phyloP scores from a whole-genome alignment of 1,284 basidiomycete genomes.

The Abortiporus biennis region DNA sequence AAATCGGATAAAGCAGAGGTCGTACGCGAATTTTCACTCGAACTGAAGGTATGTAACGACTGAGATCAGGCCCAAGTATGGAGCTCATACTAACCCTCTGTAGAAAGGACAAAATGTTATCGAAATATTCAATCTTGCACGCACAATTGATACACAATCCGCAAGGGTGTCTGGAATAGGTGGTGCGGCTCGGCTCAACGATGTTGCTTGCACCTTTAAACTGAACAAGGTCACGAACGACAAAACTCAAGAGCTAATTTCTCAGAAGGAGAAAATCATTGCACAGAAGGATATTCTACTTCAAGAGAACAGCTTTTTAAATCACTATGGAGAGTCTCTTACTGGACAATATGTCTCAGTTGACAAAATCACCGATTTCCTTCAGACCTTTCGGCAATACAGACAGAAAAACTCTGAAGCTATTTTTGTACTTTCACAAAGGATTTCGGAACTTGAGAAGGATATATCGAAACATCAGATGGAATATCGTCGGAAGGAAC shows the following conservation, averaged over 20 bases:
- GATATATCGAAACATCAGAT: conserved; percentile 30
- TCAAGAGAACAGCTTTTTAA: conserved; percentile 34
- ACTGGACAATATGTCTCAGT: conserved; percentile 37
- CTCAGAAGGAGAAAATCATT: conserved; percentile 6
- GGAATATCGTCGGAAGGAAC: conserved; percentile 29
- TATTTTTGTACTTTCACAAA: conserved; percentile 17
- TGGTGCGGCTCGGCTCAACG: conserved; percentile 36
- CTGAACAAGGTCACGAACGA: conserved; percentile 2
- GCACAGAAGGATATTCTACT: conserved; percentile 31
- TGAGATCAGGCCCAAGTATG: background rate
- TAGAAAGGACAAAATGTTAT: conserved; percentile 46
- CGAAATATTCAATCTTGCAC: conserved; percentile 38
- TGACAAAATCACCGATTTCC: conserved; percentile 30
- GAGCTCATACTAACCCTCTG: background rate
- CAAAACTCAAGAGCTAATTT: conserved; percentile 10
- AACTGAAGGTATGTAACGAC: conserved; percentile 23
- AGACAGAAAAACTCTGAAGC: conserved; percentile 31
- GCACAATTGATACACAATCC: conserved; percentile 40
- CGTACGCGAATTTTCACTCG: conserved; percentile 24
- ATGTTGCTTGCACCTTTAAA: conserved; percentile 35
- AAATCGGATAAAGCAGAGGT: conserved; percentile 30
- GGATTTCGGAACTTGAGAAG: conserved; percentile 32
- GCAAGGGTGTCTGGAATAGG: conserved; percentile 42
- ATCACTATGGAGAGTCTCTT: conserved; percentile 37
- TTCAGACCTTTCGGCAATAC: conserved; percentile 35